These are phyloP conservation scores for Musa balbisiana DNA, from an alignment of 202 grass and related monocot genomes.

Conservation along the genomic window DNA sequence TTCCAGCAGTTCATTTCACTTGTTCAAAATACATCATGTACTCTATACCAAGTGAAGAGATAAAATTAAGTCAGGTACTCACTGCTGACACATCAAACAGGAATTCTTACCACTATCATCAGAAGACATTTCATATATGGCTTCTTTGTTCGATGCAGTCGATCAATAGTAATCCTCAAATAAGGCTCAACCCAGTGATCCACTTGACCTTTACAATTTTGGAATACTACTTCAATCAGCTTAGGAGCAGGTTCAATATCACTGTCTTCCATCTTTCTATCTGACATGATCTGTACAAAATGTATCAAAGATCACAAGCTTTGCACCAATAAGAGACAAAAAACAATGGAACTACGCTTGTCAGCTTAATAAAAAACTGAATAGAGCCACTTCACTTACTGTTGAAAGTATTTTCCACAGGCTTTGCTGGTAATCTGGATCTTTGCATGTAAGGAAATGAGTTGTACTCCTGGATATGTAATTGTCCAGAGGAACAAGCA, in stretches of 20 bases:
- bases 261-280: slow-evolving; percentile 76
- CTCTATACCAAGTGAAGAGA: background rate
- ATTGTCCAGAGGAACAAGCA: slow-evolving; percentile 85
- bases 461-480: slow-evolving; percentile 70
- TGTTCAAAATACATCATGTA: background rate
- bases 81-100: background rate
- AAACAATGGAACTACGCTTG: background rate
- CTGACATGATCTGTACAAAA: slow-evolving; percentile 59
- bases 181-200: slow-evolving; percentile 84
- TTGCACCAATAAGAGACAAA: background rate
- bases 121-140: slow-evolving; percentile 78
- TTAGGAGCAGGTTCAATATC: slow-evolving; percentile 89
- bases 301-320: slow-evolving; percentile 15
- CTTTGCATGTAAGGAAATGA: slow-evolving; percentile 74
- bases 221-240: slow-evolving; percentile 83
- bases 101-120: slow-evolving; percentile 66
- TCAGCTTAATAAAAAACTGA: background rate
- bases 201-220: slow-evolving; percentile 80
- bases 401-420: slow-evolving; percentile 68
- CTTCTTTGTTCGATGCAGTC: slow-evolving; percentile 48
- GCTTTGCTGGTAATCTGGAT: slow-evolving; percentile 85
- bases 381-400: slow-evolving; percentile 33
- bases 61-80: slow-evolving; percentile 15
- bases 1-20: no score
- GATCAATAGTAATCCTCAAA: slow-evolving; percentile 59